Base-by-base conservation (phyloP, 805 yeast genomes). In the Ogataea haglerorum region DNA sequence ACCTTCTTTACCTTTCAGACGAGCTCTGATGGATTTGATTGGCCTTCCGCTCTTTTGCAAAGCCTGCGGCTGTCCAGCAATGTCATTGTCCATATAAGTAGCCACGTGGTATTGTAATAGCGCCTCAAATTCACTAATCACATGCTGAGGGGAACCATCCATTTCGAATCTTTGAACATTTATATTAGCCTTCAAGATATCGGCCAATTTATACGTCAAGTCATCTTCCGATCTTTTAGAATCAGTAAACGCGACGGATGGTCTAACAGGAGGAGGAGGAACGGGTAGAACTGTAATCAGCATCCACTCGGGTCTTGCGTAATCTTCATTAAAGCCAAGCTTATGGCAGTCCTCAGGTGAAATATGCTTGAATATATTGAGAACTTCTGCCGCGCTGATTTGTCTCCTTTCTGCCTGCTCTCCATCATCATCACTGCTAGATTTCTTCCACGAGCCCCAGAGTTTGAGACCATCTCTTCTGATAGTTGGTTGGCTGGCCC, bases 31-130 rank as follows among this genome's bases (percentile, higher is more conserved):
- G 32, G 97, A 88, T 64, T 93, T 93, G 52, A 93, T 95, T 2
- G 99, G 99, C 68, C 99, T 85, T 43, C 99, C 99, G 43, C 97
- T 87, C 67, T 93, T 93, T 62, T 93, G 99, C 48, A 93, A 75
- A 24, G 99, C 99, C 65, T 91, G 99, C 0, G 99, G 99, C 69
- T 93, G 99, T 48, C 99, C 99, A 10, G 99, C 99, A 66, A 93
- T 93, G 69, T 93, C 98, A 64, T 93, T 93, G 69, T 93, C 99
- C 99, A 93, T 93, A 63, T 93, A 93, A 0, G 99, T 93, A 6
- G 99, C 99, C 38, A 93, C 97, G 58, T 93, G 99, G 65, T 89
- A 93, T 63, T 93, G 99, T 45, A 93, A 72, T 53, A 93, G 77
- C 31, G 95, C 85, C 64, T 93, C 99, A 60, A 93, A 91, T 67